phyloP scores from a whole-genome alignment of 2,329 filamentous ascomycete species.

The Thielaviopsis ethacetica region DNA sequence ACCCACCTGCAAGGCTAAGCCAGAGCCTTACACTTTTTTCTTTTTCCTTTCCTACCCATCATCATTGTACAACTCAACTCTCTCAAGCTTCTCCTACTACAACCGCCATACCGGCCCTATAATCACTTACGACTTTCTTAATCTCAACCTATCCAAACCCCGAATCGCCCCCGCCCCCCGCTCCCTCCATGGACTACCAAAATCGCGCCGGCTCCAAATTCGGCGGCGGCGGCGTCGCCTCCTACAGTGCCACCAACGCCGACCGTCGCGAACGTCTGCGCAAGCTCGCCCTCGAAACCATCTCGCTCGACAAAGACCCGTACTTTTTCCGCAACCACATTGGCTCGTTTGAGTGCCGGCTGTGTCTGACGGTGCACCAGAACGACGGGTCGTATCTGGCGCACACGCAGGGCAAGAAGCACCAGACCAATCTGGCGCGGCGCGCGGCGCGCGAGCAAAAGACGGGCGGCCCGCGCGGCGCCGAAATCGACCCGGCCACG shows the following conservation, averaged over 20 bases:
- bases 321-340: conserved; percentile 99
- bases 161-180: too few species aligned
- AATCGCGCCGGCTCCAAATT: conserved; percentile 97
- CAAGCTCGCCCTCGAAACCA: conserved; percentile 95
- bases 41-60: not conserved
- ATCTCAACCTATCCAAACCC: too few species aligned
- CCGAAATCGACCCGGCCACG: conserved; percentile 49
- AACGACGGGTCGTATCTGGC: conserved; percentile 98
- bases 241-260: conserved; percentile 81
- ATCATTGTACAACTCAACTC: not conserved
- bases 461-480: conserved; percentile 51
- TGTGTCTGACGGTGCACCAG: conserved; percentile 94
- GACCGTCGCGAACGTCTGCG: conserved; percentile 93
- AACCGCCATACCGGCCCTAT: too few species aligned
- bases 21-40: not conserved
- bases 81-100: not conserved
- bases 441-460: conserved; percentile 91
- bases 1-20: not conserved
- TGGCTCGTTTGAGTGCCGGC: conserved; percentile 90
- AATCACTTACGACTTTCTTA: not conserved
- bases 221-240: conserved; percentile 91
- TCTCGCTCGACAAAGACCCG: conserved; percentile 97
- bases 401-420: conserved; percentile 95
- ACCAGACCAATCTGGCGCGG: conserved; percentile 93
- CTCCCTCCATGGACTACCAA: conserved; percentile 61